phyloP scores from a whole-genome alignment of 805 yeast genomes.

The Hyphopichia homilentoma region DNA sequence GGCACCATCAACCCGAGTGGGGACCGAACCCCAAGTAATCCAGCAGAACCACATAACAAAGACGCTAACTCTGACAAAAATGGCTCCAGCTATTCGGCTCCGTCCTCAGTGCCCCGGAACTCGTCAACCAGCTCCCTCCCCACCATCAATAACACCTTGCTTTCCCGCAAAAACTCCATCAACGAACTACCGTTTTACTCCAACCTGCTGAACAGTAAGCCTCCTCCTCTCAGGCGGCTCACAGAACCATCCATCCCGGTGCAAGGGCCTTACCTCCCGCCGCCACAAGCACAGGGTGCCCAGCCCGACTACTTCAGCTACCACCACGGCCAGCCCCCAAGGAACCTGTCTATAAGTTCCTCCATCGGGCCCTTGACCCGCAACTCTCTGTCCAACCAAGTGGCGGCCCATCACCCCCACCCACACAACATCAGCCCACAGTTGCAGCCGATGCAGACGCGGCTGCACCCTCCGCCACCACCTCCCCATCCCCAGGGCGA shows the following conservation, averaged over 20 bases:
- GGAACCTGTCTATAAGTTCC: constrained; percentile 1
- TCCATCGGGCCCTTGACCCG: constrained; percentile 5
- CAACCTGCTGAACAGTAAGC: constrained; percentile 1
- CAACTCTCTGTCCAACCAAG: constrained; percentile 2
- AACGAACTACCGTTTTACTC: neutral
- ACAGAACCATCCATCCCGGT: constrained; percentile 10
- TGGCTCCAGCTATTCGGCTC: constrained; percentile 4
- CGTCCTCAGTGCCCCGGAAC: constrained; percentile 8
- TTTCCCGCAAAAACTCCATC: neutral
- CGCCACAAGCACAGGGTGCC: constrained; percentile 1
- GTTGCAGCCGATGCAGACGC: constrained; percentile 4
- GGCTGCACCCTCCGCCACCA: constrained; percentile 5
- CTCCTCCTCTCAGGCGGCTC: constrained; percentile 12
- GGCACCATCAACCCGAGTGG: too few relatives aligned
- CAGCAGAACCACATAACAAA: neutral
- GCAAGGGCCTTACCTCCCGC: constrained; percentile 3
- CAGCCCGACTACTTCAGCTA: constrained; percentile 1
- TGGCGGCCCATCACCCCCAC: constrained; percentile 4
- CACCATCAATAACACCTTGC: constrained; percentile 1
- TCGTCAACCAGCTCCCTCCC: constrained; percentile 9
- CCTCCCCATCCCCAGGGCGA: constrained; percentile 4
- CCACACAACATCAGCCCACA: constrained; percentile 4
- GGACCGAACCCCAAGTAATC: too few relatives aligned
- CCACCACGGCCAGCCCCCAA: constrained; percentile 1
- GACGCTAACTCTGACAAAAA: neutral